Evolutionary conservation across 192 early-diverging fungal genomes (phyloP), one percentile per base, ranked within the genome.

Genomic region (Podila epicladia): DNA sequence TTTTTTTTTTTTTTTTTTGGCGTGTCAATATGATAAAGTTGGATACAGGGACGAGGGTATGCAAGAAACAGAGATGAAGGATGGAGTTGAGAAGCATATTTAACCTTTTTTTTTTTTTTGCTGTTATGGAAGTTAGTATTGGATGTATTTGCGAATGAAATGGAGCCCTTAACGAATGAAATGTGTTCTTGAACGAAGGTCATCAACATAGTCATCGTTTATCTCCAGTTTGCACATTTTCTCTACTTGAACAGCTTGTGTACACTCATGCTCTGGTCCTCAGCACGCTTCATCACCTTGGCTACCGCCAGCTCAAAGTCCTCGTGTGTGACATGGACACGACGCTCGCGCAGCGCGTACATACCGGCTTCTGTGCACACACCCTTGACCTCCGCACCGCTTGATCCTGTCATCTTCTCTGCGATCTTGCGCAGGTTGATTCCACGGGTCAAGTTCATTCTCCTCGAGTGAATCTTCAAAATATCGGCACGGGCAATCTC

Each of bases 221-320:
- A 29, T 29, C 1, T 29, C 29, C 3, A 3, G 1, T 29, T 29
- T 29, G 29, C 29, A 29, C 3, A 3, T 29, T 29, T 29, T 29
- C 33, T 69, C 69, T 90, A 99, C 91, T 99, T 99, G 95, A 97
- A 99, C 67, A 99, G 89, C 86, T 99, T 99, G 86, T 95, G 93
- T 71, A 99, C 92, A 86, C 92, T 94, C 84, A 95, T 97, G 90
- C 97, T 97, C 84, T 94, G 92, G 82, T 98, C 96, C 79, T 94
- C 94, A 77, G 97, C 97, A 86, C 98, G 97, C 94, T 98, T 98
- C 93, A 98, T 93, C 59, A 99, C 93, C 94, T 99, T 99, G 64
- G 95, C 93, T 24, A 99, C 97, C 15, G 98, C 96, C 95, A 99
- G 95, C 83, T 99, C 98, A 90, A 99, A 99, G 86, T 99, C 98